Evolutionary conservation across 1,139 yeast species (phyloP).

Genomic region (Geotrichum reessii): DNA sequence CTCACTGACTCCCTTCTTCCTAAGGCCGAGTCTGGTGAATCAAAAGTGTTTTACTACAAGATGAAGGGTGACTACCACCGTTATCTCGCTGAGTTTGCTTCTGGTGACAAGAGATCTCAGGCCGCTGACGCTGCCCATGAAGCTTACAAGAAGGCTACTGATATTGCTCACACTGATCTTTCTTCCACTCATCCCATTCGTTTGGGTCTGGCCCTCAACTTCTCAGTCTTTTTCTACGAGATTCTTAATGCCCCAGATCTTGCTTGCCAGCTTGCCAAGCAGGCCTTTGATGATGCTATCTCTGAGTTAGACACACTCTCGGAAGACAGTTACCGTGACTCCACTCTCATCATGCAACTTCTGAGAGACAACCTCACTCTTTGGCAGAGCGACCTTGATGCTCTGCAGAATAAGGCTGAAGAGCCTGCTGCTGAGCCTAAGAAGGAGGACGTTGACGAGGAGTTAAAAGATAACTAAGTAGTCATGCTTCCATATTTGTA

Average conservation of each 20-base stretch:
- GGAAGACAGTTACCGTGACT: constrained; percentile 97
- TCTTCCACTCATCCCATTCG: constrained; percentile 99
- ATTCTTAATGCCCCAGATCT: constrained; percentile 96
- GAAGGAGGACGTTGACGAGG: constrained; percentile 22
- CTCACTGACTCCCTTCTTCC: constrained; percentile 86
- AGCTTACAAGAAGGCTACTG: constrained; percentile 93
- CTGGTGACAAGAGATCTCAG: constrained; percentile 82
- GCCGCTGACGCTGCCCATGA: constrained; percentile 91
- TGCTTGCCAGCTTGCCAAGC: constrained; percentile 97
- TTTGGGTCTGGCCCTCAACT: constrained; percentile 94
- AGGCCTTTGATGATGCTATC: constrained; percentile 98
- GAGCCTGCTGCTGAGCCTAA: constrained; percentile 21
- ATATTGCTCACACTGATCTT: constrained; percentile 92
- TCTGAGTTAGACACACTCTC: constrained; percentile 97
- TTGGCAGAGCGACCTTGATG: constrained; percentile 82
- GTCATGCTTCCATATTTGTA: background rate
- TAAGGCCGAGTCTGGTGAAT: constrained; percentile 90
- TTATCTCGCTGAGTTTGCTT: constrained; percentile 94
- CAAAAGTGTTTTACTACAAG: constrained; percentile 96
- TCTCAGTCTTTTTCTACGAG: constrained; percentile 97
- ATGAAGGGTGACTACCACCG: constrained; percentile 99
- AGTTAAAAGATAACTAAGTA: constrained; percentile 6
- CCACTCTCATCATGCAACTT: constrained; percentile 97
- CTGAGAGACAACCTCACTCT: constrained; percentile 96
- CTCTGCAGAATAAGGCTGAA: constrained; percentile 24